Base-by-base conservation (phyloP, 768 basidiomycete genomes). In the Boletellus ananiceps region DNA sequence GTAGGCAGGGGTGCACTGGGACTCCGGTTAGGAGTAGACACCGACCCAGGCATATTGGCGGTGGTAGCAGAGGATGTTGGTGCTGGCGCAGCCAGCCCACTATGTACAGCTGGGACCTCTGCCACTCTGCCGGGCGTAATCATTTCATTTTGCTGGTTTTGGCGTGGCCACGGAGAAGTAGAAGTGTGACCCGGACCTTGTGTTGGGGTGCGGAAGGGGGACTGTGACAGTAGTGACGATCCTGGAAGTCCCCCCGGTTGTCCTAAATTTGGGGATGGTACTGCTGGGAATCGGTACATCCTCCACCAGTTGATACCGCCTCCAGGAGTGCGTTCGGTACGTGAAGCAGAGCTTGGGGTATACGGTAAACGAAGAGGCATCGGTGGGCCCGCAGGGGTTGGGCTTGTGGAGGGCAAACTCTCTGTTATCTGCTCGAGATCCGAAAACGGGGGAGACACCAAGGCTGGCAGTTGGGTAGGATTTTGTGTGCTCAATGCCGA, bases 221-320 rank as follows among this genome's bases (percentile, higher is more conserved):
- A 45, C 16, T 39, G 74, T 64, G 49, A 73, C 36, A 46, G 40
- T 25, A 57, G 49, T 15, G 56, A 60, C 33, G 53, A 5, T n/a
- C 45, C 63, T 40, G 49, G 54, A 8, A 37, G 27, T 16, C 52
- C 61, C 13, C 47, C 55, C 27, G 51, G 61, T 44, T 47, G 57
- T 46, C 50, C 57, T 39, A 47, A 51, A 46, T 60, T 56, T 8
- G 74, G 66, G n/a, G 76, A 71, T 13, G 69, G 55, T 55, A 88
- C 83, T 34, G 86, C 75, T 8, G 84, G 85, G 71, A 89, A 90
- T n/a, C 87, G 79, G 61, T 88, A 88, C 57, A 88, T 67, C 47
- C 88, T 73, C 88, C 88, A 90, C 81, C 87, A 86, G 60, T 90
- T 90, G 49, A 90, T 73, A 15, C 75, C 74, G 25, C 69, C 69